Evolutionary conservation across 805 yeast species (phyloP).

Genomic region (Vanderwaltozyma polyspora): DNA sequence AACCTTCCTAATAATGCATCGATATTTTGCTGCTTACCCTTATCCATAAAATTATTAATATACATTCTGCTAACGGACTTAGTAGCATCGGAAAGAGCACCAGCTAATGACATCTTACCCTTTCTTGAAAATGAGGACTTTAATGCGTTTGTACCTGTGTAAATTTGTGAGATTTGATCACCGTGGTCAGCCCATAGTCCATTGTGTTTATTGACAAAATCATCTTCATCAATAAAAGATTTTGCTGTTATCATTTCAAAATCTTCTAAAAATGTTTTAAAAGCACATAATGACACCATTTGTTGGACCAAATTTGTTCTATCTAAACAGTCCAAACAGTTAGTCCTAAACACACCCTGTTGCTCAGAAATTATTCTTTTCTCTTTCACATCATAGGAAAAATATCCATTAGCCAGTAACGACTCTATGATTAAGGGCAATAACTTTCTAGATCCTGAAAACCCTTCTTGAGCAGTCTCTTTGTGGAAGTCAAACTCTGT

Average conservation of each 20-base stretch:
- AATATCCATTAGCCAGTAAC: constrained; percentile 72
- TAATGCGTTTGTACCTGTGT: constrained; percentile 95
- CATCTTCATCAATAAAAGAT: constrained; percentile 32
- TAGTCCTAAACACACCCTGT: constrained; percentile 82
- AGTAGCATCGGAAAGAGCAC: constrained; percentile 94
- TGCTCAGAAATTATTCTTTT: constrained; percentile 59
- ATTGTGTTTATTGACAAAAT: constrained; percentile 62
- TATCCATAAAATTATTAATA: constrained; percentile 91
- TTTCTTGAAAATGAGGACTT: constrained; percentile 89
- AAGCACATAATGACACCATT: constrained; percentile 61
- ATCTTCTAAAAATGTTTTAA: constrained; percentile 43
- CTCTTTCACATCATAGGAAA: constrained; percentile 50
- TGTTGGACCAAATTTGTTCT: constrained; percentile 86
- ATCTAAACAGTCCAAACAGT: constrained; percentile 91
- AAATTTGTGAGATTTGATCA: constrained; percentile 88
- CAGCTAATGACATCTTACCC: constrained; percentile 94
- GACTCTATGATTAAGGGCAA: constrained; percentile 54
- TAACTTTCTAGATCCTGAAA: constrained; percentile 68
- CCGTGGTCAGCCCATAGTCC: constrained; percentile 98
- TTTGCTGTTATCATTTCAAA: constrained; percentile 24
- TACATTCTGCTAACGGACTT: constrained; percentile 92
- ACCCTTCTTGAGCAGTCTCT: constrained; percentile 85
- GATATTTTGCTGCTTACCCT: constrained; percentile 78
- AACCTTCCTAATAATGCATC: constrained; percentile 77
- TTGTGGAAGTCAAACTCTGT: constrained; percentile 91